Conservation (phyloP, 179 eudicot species). For the Corrigiola litoralis region DNA sequence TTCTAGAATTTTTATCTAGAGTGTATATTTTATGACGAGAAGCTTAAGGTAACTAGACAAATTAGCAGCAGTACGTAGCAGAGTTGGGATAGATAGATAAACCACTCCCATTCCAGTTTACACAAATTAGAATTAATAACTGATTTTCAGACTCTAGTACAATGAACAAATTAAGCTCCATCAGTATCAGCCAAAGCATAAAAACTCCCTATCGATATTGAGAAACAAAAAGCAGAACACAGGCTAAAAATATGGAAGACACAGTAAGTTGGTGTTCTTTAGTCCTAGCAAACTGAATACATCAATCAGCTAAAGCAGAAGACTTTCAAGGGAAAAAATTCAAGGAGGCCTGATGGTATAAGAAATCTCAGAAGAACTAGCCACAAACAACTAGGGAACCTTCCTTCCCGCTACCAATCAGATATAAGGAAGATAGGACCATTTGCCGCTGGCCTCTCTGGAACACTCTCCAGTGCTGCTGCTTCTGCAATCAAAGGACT, state of each 20-base stretch:
- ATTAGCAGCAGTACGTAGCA: too few relatives aligned
- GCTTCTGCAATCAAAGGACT: not conserved
- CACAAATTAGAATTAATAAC: not conserved
- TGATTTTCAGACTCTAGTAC: not conserved
- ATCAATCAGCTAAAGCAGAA: conserved; percentile 19
- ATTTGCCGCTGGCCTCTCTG: not conserved
- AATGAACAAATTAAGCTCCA: conserved; percentile 9
- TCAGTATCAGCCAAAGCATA: not conserved
- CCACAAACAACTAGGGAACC: not conserved
- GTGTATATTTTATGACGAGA: too few relatives aligned
- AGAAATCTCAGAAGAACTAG: too few relatives aligned
- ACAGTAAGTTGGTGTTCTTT: conserved; percentile 2
- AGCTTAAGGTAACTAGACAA: too few relatives aligned
- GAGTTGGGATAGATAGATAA: not conserved
- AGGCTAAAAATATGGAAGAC: not conserved
- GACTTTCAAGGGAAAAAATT: not conserved
- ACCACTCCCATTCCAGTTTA: not conserved
- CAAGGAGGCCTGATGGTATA: not conserved
- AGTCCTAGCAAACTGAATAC: conserved; percentile 24
- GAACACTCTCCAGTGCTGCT: not conserved
- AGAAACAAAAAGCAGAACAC: not conserved
- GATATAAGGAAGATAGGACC: not conserved
- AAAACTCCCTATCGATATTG: not conserved
- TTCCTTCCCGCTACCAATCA: not conserved
- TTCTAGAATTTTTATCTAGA: too few relatives aligned